These are phyloP conservation scores for Kwoniella dendrophila DNA, from an alignment of 768 basidiomycete species.

Conservation along the genomic window DNA sequence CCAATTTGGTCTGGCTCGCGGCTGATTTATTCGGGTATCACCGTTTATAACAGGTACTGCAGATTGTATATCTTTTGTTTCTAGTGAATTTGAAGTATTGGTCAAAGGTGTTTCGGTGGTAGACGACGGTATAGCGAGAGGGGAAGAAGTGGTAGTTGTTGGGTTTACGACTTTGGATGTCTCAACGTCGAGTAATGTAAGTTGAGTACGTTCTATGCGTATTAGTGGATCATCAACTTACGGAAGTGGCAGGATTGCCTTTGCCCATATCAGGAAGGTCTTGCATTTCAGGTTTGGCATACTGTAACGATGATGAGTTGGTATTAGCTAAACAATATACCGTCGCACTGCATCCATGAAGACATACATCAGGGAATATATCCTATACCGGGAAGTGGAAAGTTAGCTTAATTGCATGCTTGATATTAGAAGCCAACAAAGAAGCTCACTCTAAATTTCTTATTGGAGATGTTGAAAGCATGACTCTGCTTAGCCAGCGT, in stretches of 20 bases:
- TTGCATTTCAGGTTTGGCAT: conserved; percentile 66
- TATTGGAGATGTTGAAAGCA: conserved; percentile 76
- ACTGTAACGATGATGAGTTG: conserved; percentile 59
- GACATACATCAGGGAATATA: conserved; percentile 82
- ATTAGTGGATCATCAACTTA: conserved; percentile 14
- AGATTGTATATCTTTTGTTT: no score
- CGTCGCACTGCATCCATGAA: not conserved
- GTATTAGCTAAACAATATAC: not conserved
- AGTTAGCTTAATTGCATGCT: not conserved
- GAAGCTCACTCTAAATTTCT: conserved; percentile 65
- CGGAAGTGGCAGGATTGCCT: conserved; percentile 42
- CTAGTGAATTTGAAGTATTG: not conserved
- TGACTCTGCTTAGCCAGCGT: conserved; percentile 77
- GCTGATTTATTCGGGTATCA: not conserved
- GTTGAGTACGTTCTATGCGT: not conserved
- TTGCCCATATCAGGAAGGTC: conserved; percentile 90
- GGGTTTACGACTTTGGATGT: conserved; percentile 28
- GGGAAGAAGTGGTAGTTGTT: not conserved
- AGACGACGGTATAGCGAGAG: not conserved
- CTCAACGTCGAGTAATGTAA: conserved; percentile 15
- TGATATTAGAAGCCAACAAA: not conserved
- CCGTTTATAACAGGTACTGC: no score
- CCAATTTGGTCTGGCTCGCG: conserved; percentile 28
- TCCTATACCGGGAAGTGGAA: conserved; percentile 58
- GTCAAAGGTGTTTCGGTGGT: not conserved